Evolutionary conservation across 495 filamentous ascomycete genomes (phyloP).

Genomic region (Monascus purpureus): DNA sequence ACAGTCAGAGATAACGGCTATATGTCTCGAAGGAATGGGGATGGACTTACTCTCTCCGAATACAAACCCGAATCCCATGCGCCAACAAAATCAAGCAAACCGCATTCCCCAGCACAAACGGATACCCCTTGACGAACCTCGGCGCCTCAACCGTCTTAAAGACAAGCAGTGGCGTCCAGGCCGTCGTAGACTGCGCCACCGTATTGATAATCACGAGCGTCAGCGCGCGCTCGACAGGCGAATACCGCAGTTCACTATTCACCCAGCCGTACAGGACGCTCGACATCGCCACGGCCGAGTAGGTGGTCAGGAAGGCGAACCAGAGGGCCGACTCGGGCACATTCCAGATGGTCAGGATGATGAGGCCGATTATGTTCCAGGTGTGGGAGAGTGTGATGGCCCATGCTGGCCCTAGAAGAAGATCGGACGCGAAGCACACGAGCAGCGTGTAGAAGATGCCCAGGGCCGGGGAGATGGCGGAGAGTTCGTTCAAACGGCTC

Average conservation of each 20-base stretch:
- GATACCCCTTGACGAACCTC: constrained; percentile 33
- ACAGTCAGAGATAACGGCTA: too few species aligned
- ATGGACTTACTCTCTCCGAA: constrained; percentile 12
- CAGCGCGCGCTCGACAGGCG: constrained; percentile 43
- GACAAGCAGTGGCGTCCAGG: constrained; percentile 22
- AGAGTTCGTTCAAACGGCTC: constrained; percentile 27
- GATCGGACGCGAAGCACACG: constrained; percentile 35
- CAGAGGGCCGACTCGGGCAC: constrained; percentile 33
- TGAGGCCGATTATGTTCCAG: constrained; percentile 23
- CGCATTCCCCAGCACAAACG: constrained; percentile 32
- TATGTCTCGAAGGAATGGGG: too few species aligned
- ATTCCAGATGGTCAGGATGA: constrained; percentile 37
- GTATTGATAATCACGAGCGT: constrained; percentile 39
- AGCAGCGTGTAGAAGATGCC: constrained; percentile 33
- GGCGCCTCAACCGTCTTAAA: constrained; percentile 33
- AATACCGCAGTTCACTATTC: constrained; percentile 30
- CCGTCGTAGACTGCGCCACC: constrained; percentile 32
- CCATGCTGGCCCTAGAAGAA: constrained; percentile 25
- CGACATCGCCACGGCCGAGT: constrained; percentile 20
- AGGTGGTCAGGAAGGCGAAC: constrained; percentile 30
- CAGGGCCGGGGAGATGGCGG: constrained; percentile 25
- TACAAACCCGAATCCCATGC: constrained; percentile 17
- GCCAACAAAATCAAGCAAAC: constrained; percentile 26
- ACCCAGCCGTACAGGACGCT: constrained; percentile 33
- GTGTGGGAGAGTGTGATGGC: constrained; percentile 30